These are phyloP conservation scores for Musa schizocarpa DNA, from an alignment of 176 grass and related monocot species.

Conservation along the genomic window DNA sequence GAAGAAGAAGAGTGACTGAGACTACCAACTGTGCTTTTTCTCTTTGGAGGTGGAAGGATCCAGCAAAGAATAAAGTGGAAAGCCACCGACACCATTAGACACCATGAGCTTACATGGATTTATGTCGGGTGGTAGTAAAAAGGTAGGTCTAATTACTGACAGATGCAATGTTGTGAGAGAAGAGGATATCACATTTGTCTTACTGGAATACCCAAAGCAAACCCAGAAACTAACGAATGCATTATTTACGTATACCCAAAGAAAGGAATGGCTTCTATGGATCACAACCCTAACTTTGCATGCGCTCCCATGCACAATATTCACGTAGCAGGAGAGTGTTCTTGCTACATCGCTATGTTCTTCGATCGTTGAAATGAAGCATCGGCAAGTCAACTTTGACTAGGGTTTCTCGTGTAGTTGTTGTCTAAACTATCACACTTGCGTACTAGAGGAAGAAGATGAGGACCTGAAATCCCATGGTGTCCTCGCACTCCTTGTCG, in stretches of 20 bases:
- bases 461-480: conserved; percentile 65
- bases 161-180: conserved; percentile 24
- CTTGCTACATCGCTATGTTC: too few species aligned
- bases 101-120: conserved; percentile 16
- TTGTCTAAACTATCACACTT: too few species aligned
- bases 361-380: too few species aligned
- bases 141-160: too few species aligned
- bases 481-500: conserved; percentile 85
- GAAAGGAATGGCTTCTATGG: conserved; percentile 1
- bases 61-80: conserved; percentile 81
- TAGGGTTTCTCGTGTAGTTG: too few species aligned
- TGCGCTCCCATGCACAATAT: conserved; percentile 91
- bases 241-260: conserved; percentile 18
- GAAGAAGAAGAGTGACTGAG: neutral
- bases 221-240: too few species aligned
- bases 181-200: conserved; percentile 58
- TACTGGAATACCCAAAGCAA: conserved; percentile 19
- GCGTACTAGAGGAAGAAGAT: neutral
- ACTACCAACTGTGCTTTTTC: neutral
- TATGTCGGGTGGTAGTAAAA: too few species aligned
- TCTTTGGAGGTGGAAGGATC: neutral
- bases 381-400: too few species aligned
- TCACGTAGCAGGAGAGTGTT: neutral
- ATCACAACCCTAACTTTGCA: conserved; percentile 53
- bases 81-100: conserved; percentile 50